Evolutionary conservation across 352 stramenopile species (phyloP).

Genomic region (Phytopythium delawarense): DNA sequence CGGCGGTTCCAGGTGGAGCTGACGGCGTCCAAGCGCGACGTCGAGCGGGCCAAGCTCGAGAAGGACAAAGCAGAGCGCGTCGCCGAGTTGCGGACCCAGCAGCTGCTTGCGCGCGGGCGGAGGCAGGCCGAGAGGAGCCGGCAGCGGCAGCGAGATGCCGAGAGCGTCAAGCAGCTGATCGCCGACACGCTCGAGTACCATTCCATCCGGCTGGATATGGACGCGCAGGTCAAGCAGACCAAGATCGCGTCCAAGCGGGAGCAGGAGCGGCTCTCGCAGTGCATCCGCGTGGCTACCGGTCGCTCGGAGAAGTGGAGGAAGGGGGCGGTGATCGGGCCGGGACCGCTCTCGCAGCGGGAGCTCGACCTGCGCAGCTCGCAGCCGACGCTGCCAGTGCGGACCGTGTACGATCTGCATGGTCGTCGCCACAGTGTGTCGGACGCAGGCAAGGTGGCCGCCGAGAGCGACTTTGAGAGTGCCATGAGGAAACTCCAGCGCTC

Average conservation of each 20-base stretch:
- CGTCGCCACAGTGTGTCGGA: conserved; percentile 30
- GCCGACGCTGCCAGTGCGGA: conserved; percentile 1
- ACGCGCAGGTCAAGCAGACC: conserved; percentile 38
- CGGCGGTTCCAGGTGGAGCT: conserved; percentile 38
- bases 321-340: conserved; percentile 31
- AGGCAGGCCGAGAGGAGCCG: conserved; percentile 12
- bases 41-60: conserved; percentile 28
- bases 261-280: conserved; percentile 34
- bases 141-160: conserved; percentile 35
- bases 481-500: conserved; percentile 55
- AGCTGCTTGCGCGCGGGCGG: conserved; percentile 24
- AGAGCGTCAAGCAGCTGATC: conserved; percentile 41
- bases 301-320: conserved; percentile 27
- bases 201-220: conserved; percentile 28
- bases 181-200: conserved; percentile 58
- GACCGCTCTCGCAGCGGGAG: conserved; percentile 42
- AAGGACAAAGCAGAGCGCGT: conserved; percentile 36
- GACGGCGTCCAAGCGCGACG: conserved; percentile 32
- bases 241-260: conserved; percentile 37
- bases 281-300: conserved; percentile 23
- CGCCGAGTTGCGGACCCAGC: conserved; percentile 31
- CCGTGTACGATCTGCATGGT: conserved; percentile 68
- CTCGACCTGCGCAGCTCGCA: conserved; percentile 20
- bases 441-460: conserved; percentile 17
- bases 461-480: conserved; percentile 36